Percentiles rank a stretch among this genome's conserved stretches.
Conservation (phyloP, 2,329 filamentous ascomycete species). For the Sarocladium kiliense region DNA sequence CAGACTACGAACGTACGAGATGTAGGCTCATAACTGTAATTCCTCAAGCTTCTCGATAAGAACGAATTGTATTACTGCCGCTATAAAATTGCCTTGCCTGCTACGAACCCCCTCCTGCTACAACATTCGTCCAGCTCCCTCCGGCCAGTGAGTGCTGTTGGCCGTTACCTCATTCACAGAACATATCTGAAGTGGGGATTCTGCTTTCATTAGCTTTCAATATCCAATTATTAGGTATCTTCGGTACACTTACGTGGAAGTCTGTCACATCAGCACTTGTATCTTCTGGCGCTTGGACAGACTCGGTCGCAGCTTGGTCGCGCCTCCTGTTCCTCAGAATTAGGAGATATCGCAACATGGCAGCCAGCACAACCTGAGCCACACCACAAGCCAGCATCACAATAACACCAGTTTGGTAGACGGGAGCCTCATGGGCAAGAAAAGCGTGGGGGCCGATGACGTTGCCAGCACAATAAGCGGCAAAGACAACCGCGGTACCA, state of each 20-base stretch:
- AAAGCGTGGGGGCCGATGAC: conserved; percentile 42
- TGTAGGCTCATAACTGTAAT: no score
- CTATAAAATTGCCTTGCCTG: no score
- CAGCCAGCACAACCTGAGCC: conserved; percentile 31
- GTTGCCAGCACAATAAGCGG: conserved; percentile 38
- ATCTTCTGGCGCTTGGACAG: conserved; percentile 18
- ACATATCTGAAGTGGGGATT: conserved; percentile 24
- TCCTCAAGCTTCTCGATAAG: no score
- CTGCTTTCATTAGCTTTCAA: conserved; percentile 11
- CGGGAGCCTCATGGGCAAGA: conserved; percentile 35
- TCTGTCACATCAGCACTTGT: conserved; percentile 30
- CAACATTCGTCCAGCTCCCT: no score
- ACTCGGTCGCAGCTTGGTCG: conserved; percentile 22
- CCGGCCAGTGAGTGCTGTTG: no score
- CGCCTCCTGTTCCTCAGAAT: conserved; percentile 32
- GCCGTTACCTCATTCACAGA: conserved; percentile 15
- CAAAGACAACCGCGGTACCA: conserved; percentile 38
- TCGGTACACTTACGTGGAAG: conserved; percentile 25
- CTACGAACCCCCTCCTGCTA: no score
- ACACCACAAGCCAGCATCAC: conserved; percentile 39
- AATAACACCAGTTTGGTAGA: conserved; percentile 47
- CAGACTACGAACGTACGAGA: no score
- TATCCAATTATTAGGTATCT: background rate
- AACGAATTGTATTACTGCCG: no score
- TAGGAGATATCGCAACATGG: conserved; percentile 28